Conservation (phyloP, 805 yeast genomes). For the Cyberlindnera samutprakarnensis region DNA sequence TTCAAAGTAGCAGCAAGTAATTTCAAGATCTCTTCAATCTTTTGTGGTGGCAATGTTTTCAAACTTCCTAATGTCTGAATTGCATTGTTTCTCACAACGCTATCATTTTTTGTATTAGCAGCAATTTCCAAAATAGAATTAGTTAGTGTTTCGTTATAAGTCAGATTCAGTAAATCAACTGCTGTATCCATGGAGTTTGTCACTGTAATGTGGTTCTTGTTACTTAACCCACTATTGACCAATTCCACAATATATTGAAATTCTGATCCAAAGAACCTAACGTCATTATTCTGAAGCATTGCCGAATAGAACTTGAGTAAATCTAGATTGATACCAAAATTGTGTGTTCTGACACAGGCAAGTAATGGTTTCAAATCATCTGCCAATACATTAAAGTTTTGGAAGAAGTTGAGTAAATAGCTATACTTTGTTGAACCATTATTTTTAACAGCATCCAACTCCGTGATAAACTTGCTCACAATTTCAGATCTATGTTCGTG, state of each 20-base stretch:
- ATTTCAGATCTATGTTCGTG: slow-evolving; percentile 14
- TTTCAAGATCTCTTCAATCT: slow-evolving; percentile 21
- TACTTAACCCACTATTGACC: slow-evolving; percentile 25
- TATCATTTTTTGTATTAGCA: slow-evolving; percentile 25
- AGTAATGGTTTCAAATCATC: slow-evolving; percentile 18
- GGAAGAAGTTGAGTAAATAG: slow-evolving; percentile 19
- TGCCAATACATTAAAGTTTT: slow-evolving; percentile 15
- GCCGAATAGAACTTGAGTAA: slow-evolving; percentile 29
- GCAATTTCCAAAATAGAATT: slow-evolving; percentile 28
- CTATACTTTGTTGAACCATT: slow-evolving; percentile 19
- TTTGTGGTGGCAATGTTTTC: slow-evolving; percentile 16
- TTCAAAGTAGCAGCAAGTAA: slow-evolving; percentile 27
- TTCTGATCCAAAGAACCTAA: slow-evolving; percentile 26
- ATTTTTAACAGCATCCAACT: slow-evolving; percentile 18
- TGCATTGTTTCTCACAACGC: slow-evolving; percentile 31
- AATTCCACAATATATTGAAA: slow-evolving; percentile 21
- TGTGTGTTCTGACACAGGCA: slow-evolving; percentile 17
- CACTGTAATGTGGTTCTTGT: slow-evolving; percentile 28
- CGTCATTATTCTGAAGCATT: slow-evolving; percentile 24
- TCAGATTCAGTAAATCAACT: slow-evolving; percentile 19
- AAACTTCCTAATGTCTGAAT: slow-evolving; percentile 25
- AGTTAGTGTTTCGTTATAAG: slow-evolving; percentile 14
- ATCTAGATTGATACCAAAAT: slow-evolving; percentile 24
- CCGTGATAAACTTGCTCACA: slow-evolving; percentile 20
- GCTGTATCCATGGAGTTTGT: slow-evolving; percentile 27